phyloP scores from a whole-genome alignment of 345 rosid species.

The Populus tremula region DNA sequence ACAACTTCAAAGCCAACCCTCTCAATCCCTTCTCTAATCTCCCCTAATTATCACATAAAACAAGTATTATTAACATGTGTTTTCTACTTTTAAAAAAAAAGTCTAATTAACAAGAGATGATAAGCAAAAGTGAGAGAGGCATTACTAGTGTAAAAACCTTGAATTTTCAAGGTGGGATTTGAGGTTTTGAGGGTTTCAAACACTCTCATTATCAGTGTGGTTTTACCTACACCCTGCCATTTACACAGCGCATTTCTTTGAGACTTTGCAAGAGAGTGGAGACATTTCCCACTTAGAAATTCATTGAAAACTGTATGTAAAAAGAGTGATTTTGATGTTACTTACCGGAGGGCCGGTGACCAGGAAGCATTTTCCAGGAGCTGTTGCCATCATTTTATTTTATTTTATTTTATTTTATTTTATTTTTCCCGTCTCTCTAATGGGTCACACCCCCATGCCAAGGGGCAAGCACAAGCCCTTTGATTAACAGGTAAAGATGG shows the following conservation, averaged over 20 bases:
- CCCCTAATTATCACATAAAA: conserved; percentile 27
- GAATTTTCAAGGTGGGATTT: conserved; percentile 50
- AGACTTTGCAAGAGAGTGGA: not conserved
- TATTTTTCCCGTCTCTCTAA: too few relatives aligned
- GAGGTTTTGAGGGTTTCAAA: conserved; percentile 47
- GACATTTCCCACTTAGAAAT: not conserved
- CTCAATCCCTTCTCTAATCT: conserved; percentile 48
- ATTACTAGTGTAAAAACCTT: conserved; percentile 64
- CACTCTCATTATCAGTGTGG: conserved; percentile 58
- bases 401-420: not conserved
- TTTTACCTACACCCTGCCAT: conserved; percentile 70
- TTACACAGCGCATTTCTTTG: too few relatives aligned
- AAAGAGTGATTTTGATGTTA: not conserved
- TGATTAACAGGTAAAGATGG: too few relatives aligned
- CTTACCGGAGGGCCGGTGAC: conserved; percentile 22
- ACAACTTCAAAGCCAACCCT: conserved; percentile 70
- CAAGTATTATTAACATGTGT: not conserved
- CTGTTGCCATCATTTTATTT: conserved; percentile 1
- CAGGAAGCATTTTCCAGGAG: conserved; percentile 15
- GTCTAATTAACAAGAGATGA: too few relatives aligned
- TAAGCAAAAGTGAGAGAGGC: not conserved
- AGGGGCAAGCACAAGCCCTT: too few relatives aligned
- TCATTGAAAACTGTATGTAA: not conserved
- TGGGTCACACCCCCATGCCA: not conserved
- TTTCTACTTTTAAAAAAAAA: not conserved